Base-by-base conservation (phyloP, 2,329 filamentous ascomycete genomes). In the Fusarium penzigii region DNA sequence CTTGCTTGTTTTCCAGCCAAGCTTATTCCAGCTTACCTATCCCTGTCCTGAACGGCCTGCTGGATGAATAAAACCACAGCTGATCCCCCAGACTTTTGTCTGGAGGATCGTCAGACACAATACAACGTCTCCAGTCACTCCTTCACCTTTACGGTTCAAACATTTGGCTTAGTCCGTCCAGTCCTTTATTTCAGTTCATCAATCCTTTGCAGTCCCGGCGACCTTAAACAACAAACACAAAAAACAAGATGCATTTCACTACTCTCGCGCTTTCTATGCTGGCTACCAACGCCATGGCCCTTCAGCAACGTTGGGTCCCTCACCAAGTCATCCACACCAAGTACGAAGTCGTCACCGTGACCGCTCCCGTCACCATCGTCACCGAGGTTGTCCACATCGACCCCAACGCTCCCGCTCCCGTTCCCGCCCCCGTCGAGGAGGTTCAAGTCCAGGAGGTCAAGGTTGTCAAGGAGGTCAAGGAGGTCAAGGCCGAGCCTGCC, bases 201-300 rank as follows among this genome's bases (percentile, higher is more conserved):
- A 44, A 42, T 42, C 20, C 43, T 48, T 49, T 50, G 44, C 38
- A 57, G 58, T 60, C 57, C 58, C 39, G 57, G 58, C 53, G 58
- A 60, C 58, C 39, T 44, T 45, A 53, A 46, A 25, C 29, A 51
- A 52, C 46, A 34, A 43, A 36, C 20, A 25, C 20, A 36, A 36
- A 36, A 36, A 14, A 36, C 59, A 62, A 61, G 42, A 62, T 62
- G 59, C 55, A 55, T 44, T 62, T 57, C 59, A 57, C 59, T 38
- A 51, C 46, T 29, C 25, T 62, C 36, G 10, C 52, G 44, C 39
- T 44, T 39, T 44, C 53, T 42, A 46, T 59, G 38, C 39, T 62
- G 49, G 58, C 59, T 39, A 39, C 58, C 41, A 52, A 47, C 41
- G 62, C 59, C 58, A 51, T 58, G 11, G 62, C 62, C 41, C 49